Evolutionary conservation across 352 stramenopile genomes (phyloP).

Genomic region (Pythium monospermum): DNA sequence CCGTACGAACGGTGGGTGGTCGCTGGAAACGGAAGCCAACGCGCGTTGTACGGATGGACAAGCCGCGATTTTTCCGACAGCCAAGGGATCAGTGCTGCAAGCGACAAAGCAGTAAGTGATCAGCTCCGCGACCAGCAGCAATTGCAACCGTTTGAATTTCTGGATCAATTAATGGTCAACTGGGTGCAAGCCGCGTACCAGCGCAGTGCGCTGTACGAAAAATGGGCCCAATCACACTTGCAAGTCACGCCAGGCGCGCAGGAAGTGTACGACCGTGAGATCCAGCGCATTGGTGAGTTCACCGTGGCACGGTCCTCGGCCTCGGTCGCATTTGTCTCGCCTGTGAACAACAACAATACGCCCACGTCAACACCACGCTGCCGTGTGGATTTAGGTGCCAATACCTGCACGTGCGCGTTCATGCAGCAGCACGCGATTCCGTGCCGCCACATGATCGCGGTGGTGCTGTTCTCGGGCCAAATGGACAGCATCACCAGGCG

Average conservation of each 20-base stretch:
- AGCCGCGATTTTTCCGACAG: constrained; percentile 43
- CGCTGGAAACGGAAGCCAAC: constrained; percentile 34
- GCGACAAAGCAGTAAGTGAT: constrained; percentile 11
- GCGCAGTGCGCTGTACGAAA: constrained; percentile 29
- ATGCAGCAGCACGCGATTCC: constrained; percentile 53
- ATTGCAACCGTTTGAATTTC: constrained; percentile 41
- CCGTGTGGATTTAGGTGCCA: constrained; percentile 38
- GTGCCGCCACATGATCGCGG: constrained; percentile 56
- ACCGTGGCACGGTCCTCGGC: constrained; percentile 46
- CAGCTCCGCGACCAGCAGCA: constrained; percentile 25
- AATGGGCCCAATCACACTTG: constrained; percentile 34
- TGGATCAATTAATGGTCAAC: constrained; percentile 36
- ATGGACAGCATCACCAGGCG: constrained; percentile 39
- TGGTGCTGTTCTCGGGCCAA: constrained; percentile 44
- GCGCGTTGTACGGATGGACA: constrained; percentile 42
- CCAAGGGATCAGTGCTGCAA: constrained; percentile 23
- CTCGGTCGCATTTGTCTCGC: constrained; percentile 48
- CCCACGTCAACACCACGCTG: constrained; percentile 17
- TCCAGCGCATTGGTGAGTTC: constrained; percentile 41
- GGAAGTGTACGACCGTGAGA: constrained; percentile 46
- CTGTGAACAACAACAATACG: constrained; percentile 31
- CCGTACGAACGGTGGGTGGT: constrained; percentile 45
- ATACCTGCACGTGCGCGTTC: constrained; percentile 47
- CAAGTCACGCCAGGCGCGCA: constrained; percentile 42
- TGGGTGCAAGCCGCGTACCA: constrained; percentile 40